phyloP scores from a whole-genome alignment of 1,139 yeast species.

The Suhomyces panamericanus region DNA sequence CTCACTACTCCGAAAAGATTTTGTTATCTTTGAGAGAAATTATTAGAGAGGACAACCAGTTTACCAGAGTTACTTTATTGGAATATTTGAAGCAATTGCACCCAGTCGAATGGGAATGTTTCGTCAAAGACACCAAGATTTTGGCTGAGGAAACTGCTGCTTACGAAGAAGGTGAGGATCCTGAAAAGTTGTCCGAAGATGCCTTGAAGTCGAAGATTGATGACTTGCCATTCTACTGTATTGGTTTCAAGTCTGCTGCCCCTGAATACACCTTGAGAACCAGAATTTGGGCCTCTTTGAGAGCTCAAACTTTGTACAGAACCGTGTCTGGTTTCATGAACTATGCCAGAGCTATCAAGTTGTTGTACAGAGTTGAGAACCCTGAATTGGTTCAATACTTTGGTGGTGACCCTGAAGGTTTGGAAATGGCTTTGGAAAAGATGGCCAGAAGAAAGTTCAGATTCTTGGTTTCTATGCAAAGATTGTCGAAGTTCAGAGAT shows the following conservation, averaged over 20 bases:
- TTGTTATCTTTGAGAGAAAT: constrained; percentile 92
- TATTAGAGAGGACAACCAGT: constrained; percentile 98
- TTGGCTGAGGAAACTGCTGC: constrained; percentile 97
- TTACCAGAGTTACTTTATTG: constrained; percentile 91
- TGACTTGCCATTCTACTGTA: constrained; percentile 96
- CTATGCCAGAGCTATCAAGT: constrained; percentile 95
- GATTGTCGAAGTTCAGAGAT: constrained; percentile 94
- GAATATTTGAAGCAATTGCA: constrained; percentile 97
- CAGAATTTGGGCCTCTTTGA: constrained; percentile 97
- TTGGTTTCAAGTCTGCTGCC: constrained; percentile 99
- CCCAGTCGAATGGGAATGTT: constrained; percentile 99
- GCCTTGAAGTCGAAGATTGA: constrained; percentile 89
- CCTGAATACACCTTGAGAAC: constrained; percentile 98
- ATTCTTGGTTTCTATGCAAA: constrained; percentile 97
- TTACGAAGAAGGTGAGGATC: constrained; percentile 67
- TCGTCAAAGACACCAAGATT: constrained; percentile 96
- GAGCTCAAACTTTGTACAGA: constrained; percentile 97
- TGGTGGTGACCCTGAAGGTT: constrained; percentile 95
- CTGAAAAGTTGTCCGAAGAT: constrained; percentile 64
- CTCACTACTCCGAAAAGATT: constrained; percentile 97
- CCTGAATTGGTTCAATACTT: constrained; percentile 98
- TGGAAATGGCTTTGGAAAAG: constrained; percentile 94
- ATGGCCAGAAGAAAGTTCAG: constrained; percentile 99
- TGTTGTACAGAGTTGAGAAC: constrained; percentile 96
- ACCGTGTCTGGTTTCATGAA: constrained; percentile 99